phyloP scores from a whole-genome alignment of 164 flowering plant species.

The Liriodendron chinense region DNA sequence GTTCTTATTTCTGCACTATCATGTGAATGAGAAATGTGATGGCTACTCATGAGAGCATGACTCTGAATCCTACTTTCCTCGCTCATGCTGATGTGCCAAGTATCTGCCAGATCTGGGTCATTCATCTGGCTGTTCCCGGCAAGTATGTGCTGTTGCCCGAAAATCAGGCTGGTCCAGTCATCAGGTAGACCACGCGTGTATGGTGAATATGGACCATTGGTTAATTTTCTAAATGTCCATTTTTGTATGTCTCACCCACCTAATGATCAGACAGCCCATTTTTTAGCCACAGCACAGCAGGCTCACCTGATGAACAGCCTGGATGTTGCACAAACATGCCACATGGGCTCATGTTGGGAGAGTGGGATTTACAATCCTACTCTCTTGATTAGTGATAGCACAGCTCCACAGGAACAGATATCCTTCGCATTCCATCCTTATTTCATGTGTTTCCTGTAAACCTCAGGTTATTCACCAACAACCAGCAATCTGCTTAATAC shows the following conservation, averaged over 20 bases:
- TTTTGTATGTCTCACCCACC: no score
- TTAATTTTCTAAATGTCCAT: no score
- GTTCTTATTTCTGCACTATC: not conserved
- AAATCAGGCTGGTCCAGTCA: no score
- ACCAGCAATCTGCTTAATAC: slow-evolving; percentile 31
- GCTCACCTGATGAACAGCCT: no score
- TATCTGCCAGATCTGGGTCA: not conserved
- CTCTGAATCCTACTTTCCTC: not conserved
- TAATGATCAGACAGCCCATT: no score
- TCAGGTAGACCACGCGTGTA: no score
- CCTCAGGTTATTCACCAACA: slow-evolving; percentile 35
- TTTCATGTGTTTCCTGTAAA: slow-evolving; percentile 2
- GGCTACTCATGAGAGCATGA: not conserved
- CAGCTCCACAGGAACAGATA: not conserved
- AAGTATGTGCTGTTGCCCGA: no score
- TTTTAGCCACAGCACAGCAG: no score
- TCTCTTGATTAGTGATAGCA: not conserved
- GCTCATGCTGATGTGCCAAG: not conserved
- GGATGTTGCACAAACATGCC: no score
- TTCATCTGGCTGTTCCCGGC: not conserved
- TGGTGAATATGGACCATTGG: no score
- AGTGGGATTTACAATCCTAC: not conserved
- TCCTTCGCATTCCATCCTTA: not conserved
- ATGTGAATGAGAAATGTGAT: not conserved
- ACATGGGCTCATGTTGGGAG: not conserved